phyloP scores from a whole-genome alignment of 2,329 filamentous ascomycete species.

The Fusarium sp. region DNA sequence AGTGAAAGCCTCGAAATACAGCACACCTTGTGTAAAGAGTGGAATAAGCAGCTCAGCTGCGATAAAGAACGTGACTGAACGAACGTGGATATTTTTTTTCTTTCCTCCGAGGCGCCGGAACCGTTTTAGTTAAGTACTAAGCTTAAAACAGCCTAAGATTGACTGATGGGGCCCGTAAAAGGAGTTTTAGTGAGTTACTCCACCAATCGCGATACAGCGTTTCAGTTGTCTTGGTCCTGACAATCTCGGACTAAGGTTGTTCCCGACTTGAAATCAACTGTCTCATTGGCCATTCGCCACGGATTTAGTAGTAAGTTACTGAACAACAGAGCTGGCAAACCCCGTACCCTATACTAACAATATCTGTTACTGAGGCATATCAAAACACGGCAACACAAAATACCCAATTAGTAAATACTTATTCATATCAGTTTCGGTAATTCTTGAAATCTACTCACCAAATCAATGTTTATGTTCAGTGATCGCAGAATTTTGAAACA shows the following conservation, averaged over 20 bases:
- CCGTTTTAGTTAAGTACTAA: conserved; percentile 3
- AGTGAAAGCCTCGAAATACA: too few relatives aligned
- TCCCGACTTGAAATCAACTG: not conserved
- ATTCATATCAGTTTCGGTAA: fast-evolving
- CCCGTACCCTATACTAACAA: not conserved
- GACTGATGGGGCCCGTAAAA: not conserved
- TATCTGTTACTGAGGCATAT: not conserved
- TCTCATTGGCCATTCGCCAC: not conserved
- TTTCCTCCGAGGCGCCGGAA: not conserved
- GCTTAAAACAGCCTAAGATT: not conserved
- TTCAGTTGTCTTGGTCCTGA: not conserved
- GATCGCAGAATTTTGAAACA: too few relatives aligned
- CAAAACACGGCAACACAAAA: not conserved
- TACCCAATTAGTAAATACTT: not conserved
- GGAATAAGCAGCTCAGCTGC: not conserved
- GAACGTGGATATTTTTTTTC: not conserved
- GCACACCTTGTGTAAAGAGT: not conserved
- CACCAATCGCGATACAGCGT: not conserved
- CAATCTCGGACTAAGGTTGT: conserved; percentile 6
- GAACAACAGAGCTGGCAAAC: not conserved
- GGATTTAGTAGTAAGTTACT: fast-evolving
- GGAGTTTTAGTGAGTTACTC: not conserved
- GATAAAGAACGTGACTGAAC: not conserved
- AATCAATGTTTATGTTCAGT: too few relatives aligned
- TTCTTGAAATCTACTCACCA: fast-evolving